Evolutionary conservation across 306 rosid species (phyloP).

Genomic region (Begonia peltatifolia): DNA sequence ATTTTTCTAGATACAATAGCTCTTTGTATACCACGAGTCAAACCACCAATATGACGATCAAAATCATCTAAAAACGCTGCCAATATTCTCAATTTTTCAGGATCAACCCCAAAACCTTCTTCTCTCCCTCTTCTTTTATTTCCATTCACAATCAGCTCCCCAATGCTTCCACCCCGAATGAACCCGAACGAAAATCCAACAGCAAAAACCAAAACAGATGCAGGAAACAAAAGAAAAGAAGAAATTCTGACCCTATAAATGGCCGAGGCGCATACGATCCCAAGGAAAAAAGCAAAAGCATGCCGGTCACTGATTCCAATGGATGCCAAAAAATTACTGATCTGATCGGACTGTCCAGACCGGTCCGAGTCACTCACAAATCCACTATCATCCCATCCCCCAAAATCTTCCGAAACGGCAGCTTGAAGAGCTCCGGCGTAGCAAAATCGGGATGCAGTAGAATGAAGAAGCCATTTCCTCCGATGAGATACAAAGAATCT

Average conservation of each 20-base stretch:
- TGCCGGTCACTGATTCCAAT: slow-evolving; percentile 49
- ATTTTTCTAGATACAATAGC: slow-evolving; percentile 44
- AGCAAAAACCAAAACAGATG: slow-evolving; percentile 54
- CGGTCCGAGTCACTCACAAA: slow-evolving; percentile 14
- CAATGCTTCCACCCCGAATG: slow-evolving; percentile 32
- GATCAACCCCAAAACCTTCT: slow-evolving; percentile 20
- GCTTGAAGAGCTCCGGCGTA: slow-evolving; percentile 22
- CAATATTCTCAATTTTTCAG: slow-evolving; percentile 41
- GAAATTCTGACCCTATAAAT: slow-evolving; percentile 79
- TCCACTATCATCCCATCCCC: slow-evolving; percentile 77
- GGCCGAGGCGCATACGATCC: slow-evolving; percentile 68
- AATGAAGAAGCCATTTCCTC: slow-evolving; percentile 20
- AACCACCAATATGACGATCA: slow-evolving; percentile 25
- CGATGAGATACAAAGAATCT: slow-evolving; percentile 12
- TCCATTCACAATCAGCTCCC: slow-evolving; percentile 29
- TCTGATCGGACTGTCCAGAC: slow-evolving; percentile 38
- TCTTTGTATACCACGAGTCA: slow-evolving; percentile 40
- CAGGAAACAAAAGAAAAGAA: slow-evolving; percentile 62
- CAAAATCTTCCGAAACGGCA: slow-evolving; percentile 28
- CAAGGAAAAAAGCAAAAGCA: slow-evolving; percentile 43
- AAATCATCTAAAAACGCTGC: slow-evolving; percentile 38
- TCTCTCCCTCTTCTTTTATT: slow-evolving; percentile 41
- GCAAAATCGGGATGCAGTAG: slow-evolving; percentile 14
- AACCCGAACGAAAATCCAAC: slow-evolving; percentile 59
- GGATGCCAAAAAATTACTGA: slow-evolving; percentile 51